These are phyloP conservation scores for Ottelia alismoides DNA, from an alignment of 106 monocot species.

Conservation along the genomic window DNA sequence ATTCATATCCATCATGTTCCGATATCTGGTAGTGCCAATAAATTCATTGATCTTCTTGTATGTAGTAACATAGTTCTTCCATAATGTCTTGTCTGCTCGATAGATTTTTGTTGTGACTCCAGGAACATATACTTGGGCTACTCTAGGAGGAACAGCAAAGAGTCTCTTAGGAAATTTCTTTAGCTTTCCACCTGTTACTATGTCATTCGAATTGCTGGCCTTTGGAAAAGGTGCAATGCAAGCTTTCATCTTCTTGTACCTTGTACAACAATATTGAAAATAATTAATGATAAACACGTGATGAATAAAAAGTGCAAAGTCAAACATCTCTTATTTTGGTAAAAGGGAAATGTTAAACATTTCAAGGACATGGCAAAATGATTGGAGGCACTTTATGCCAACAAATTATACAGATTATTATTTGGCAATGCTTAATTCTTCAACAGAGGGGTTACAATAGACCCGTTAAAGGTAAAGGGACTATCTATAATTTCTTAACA, in stretches of 20 bases:
- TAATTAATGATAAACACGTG: background rate
- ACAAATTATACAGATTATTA: background rate
- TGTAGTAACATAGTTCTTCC: conserved; percentile 4
- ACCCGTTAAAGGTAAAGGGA: no score
- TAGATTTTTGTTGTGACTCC: conserved; percentile 5
- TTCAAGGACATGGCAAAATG: no score
- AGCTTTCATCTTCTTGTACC: conserved; percentile 4
- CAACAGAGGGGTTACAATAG: no score
- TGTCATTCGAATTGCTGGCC: background rate
- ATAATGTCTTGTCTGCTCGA: conserved; percentile 8
- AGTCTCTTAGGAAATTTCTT: conserved; percentile 13
- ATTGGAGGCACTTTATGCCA: background rate
- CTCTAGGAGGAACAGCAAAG: conserved; percentile 10
- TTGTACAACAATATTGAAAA: background rate
- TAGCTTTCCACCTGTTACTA: background rate
- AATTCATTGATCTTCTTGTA: conserved; percentile 10
- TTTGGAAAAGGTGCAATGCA: background rate
- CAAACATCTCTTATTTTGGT: background rate
- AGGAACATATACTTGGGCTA: conserved; percentile 5
- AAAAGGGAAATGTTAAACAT: no score
- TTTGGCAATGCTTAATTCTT: no score
- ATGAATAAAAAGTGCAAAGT: background rate
- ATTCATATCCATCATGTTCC: conserved; percentile 23
- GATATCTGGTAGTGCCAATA: conserved; percentile 8
- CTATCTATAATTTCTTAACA: no score